Percentiles rank a stretch among this genome's conserved stretches.
Conservation (phyloP, 2,329 filamentous ascomycete genomes). For the Pseudogymnoascus sp. region DNA sequence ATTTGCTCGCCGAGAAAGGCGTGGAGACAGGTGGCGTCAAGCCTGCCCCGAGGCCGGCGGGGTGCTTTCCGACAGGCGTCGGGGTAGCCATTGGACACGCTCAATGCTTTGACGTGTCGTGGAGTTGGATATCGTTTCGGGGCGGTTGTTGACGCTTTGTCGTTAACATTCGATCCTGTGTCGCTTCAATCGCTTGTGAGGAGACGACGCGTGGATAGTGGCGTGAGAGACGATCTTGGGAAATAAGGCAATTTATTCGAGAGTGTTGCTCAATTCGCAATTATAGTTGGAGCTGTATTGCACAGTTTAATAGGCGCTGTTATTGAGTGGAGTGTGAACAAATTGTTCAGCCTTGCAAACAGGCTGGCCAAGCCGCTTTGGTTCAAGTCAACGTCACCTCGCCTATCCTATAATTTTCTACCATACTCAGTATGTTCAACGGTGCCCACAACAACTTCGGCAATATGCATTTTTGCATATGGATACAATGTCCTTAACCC, state of each 20-base stretch:
- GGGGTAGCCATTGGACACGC: slow-evolving; percentile 25
- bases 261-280: not conserved
- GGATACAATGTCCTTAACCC: not conserved
- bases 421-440: not conserved
- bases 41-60: slow-evolving; percentile 24
- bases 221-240: not conserved
- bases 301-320: not conserved
- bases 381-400: not conserved
- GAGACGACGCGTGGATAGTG: not conserved
- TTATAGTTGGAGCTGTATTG: not conserved
- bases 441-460: not conserved
- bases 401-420: not conserved
- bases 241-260: not conserved
- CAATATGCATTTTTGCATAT: not conserved
- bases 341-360: slow-evolving; percentile 4
- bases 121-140: not conserved
- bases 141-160: not conserved
- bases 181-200: not conserved
- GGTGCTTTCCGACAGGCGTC: slow-evolving; percentile 23
- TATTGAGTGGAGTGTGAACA: not conserved
- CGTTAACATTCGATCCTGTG: not conserved
- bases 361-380: not conserved
- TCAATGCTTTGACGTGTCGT: not conserved
- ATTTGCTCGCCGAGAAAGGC: slow-evolving; percentile 47
- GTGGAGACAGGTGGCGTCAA: slow-evolving; percentile 59